phyloP scores from a whole-genome alignment of 75 land plant genomes.

The Pinus taeda region DNA sequence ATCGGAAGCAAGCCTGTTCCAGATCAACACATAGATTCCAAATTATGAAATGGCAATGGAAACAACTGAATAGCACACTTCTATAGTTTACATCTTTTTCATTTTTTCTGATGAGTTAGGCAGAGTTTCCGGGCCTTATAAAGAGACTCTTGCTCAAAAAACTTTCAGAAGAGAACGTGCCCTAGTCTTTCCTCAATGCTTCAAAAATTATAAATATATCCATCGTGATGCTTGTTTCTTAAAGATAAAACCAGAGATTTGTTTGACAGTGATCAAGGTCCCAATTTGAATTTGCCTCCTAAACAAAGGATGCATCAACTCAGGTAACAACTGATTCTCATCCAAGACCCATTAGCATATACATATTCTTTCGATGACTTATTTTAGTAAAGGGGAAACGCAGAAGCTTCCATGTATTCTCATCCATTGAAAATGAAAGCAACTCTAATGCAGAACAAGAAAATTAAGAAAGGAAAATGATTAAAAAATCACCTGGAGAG shows the following conservation, averaged over 20 bases:
- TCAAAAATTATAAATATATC: not conserved
- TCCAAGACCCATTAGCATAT: not conserved
- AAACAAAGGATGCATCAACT: not conserved
- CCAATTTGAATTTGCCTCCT: not conserved
- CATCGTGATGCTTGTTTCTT: not conserved
- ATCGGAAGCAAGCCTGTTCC: conserved; percentile 78
- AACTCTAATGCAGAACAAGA: not conserved
- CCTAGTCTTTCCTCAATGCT: not conserved
- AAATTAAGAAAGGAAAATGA: not conserved
- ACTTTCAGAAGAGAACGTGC: not conserved
- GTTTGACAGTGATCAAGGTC: not conserved
- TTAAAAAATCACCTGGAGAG: conserved; percentile 66
- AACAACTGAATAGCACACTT: not conserved
- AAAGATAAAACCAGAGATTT: not conserved
- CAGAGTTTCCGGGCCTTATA: not conserved
- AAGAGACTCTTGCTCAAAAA: not conserved
- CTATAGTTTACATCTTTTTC: no score
- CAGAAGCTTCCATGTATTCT: not conserved
- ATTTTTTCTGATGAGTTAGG: no score
- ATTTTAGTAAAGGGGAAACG: not conserved
- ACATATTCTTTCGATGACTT: not conserved
- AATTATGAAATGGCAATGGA: not conserved
- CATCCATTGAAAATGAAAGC: not conserved
- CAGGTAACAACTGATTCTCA: not conserved
- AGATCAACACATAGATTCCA: not conserved